Base-by-base conservation (phyloP, 805 yeast genomes). In the Debaryomyces maramus region DNA sequence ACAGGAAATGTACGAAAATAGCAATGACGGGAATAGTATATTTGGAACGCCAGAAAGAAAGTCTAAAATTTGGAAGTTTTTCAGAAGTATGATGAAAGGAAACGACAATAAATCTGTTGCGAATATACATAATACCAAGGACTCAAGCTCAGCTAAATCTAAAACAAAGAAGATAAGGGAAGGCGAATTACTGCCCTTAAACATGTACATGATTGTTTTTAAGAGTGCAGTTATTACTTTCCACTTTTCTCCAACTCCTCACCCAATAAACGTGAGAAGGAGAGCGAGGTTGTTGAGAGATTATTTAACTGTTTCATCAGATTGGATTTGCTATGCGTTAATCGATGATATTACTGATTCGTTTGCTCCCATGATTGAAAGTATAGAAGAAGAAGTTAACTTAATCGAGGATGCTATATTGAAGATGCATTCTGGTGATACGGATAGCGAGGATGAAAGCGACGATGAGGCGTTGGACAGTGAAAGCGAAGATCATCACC, bases 271-370 rank as follows among this genome's bases (percentile, higher is more conserved):
- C 56, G 99, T 93, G 22, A 78, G 99, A 51, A 77, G 98, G 60
- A 79, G 99, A 59, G 95, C 96, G 0, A 73, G 99, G 41, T 67
- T 93, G 47, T 72, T 91, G 46, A 75, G 83, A 45, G 99, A 93
- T 59, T 91, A 90, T 56, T 69, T 93, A 45, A 88, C 87, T 2
- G 96, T 93, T 4, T 80, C 91, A 2, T 81, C 97, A 0, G 98
- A 93, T 61, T 93, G 99, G 99, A 84, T 93, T 33, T 91, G 97
- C 1, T 93, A 93, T 64, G 98, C 98, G 0, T 67, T 93, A 47
- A 88, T 93, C 51, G 99, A 93, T 67, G 98, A 93, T 60, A 88
- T 93, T 47, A 91, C 97, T 0, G 99, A 93, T 70, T 95, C 95
- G 0, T 93, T 88, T 70, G 98, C 95, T 0, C 99, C 99, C 2